Base-by-base conservation (phyloP, 345 rosid genomes). In the Eucalyptus rudis region DNA sequence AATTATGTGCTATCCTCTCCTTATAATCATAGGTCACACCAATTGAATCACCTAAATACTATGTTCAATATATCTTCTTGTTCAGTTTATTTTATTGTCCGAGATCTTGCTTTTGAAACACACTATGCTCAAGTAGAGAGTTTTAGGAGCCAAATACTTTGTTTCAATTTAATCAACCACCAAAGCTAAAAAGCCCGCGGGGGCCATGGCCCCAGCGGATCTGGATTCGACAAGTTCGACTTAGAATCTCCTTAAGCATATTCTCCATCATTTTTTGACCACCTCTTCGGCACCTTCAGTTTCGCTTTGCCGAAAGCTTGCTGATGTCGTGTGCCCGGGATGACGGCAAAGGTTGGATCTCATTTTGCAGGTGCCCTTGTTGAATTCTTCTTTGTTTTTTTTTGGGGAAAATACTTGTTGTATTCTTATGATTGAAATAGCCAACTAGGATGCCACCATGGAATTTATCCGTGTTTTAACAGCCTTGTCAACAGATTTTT, bases 1-100 rank as follows among this genome's bases (percentile, higher is more conserved):
- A 59, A 59, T 0, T 12, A 0, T 12, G 0, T 27, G 31, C 15
- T 59, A 13, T 13, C n/a, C 15, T 59, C 31, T 59, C 31, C 68
- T 11, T 27, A 0, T 59, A 29, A 13, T 16, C 68, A 59, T 27
- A 59, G 31, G 31, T 59, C 4, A 59, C 31, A 25, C 16, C 31
- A 29, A 59, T 0, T 59, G 7, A 59, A 59, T 27, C 2, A 27
- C n/a, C 15, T 27, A 59, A 59, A 12, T 59, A 59, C n/a, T 0
- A 27, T 59, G 16, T 59, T 29, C 0, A 0, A 59, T 27, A 59
- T 25, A 27, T 59, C 15, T 59, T 59, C n/a, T 27, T 25, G 1
- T 59, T 24, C n/a, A 9, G 5, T 25, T 25, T 25, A 59, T 25
- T 2, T 25, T 27, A 27, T 59, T 59, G 0, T 59, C 8, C 0